Conservation (phyloP, 495 filamentous ascomycete species). For the Penicillium bialowiezense region DNA sequence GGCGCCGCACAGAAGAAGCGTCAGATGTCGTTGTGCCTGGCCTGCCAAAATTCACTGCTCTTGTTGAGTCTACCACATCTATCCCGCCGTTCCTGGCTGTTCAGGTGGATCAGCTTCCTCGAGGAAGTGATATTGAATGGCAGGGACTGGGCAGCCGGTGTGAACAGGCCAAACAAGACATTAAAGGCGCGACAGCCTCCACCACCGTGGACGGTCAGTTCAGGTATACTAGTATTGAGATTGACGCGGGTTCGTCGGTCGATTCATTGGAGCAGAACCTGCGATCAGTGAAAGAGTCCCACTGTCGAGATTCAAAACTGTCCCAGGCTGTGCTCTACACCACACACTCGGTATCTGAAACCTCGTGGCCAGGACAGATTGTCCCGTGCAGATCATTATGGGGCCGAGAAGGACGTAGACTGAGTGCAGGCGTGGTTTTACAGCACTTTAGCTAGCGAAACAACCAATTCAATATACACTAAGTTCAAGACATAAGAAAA, state of each 20-base stretch:
- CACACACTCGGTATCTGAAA: slow-evolving; percentile 20
- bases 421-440: slow-evolving; percentile 40
- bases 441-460: slow-evolving; percentile 15
- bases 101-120: slow-evolving; percentile 69
- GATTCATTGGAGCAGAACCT: slow-evolving; percentile 21
- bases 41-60: slow-evolving; percentile 32
- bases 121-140: slow-evolving; percentile 72
- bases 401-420: slow-evolving; percentile 34
- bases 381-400: slow-evolving; percentile 48
- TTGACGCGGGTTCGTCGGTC: slow-evolving; percentile 15
- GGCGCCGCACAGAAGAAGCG: slow-evolving; percentile 32
- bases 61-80: slow-evolving; percentile 15
- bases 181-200: slow-evolving; percentile 17
- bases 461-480: background rate
- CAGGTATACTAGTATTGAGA: slow-evolving; percentile 32
- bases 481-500: background rate
- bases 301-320: slow-evolving; percentile 7
- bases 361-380: slow-evolving; percentile 35
- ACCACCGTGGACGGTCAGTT: slow-evolving; percentile 20
- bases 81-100: slow-evolving; percentile 68
- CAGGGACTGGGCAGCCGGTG: slow-evolving; percentile 48
- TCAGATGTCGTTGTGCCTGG: slow-evolving; percentile 9
- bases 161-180: slow-evolving; percentile 18
- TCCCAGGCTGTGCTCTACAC: slow-evolving; percentile 40
- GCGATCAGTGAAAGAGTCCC: slow-evolving; percentile 14